phyloP scores from a whole-genome alignment of 345 rosid species.

The Psidium guajava region DNA sequence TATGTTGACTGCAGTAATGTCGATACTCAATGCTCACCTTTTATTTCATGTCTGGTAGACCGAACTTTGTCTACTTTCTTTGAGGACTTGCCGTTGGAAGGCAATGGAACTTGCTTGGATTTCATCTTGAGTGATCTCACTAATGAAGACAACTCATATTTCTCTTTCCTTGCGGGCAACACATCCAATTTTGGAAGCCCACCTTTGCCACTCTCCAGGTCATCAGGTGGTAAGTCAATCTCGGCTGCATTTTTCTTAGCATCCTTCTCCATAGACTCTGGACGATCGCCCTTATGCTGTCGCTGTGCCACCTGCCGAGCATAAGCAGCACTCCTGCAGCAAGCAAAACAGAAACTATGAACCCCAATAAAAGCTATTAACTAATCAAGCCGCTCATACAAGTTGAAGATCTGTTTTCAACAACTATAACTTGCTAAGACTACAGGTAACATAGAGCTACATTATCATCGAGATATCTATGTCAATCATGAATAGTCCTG shows the following conservation, averaged over 20 bases:
- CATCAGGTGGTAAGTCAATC: conserved; percentile 2
- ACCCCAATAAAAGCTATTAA: background rate
- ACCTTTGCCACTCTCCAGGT: background rate
- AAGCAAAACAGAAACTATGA: background rate
- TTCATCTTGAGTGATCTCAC: conserved; percentile 77
- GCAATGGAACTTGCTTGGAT: conserved; percentile 32
- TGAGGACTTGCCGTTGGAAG: conserved; percentile 12
- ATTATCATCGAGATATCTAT: background rate
- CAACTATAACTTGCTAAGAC: background rate
- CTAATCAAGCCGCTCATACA: background rate
- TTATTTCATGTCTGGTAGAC: background rate
- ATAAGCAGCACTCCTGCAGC: conserved; percentile 78
- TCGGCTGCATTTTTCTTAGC: conserved; percentile 7
- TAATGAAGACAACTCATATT: conserved; percentile 41
- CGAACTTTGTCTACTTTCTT: conserved; percentile 5
- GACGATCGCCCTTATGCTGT: conserved; percentile 29
- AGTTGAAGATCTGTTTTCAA: background rate
- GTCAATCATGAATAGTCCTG: background rate
- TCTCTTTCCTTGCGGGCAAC: conserved; percentile 27
- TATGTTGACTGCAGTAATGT: background rate
- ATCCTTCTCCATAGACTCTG: conserved; percentile 11
- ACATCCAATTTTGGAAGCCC: conserved; percentile 4
- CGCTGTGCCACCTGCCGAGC: conserved; percentile 50
- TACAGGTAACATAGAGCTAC: background rate
- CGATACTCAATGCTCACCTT: background rate